A percentile compares a stretch with the other conserved stretches of the same genome.
Evolutionary conservation across 2,329 filamentous ascomycete genomes (phyloP).

Genomic region (Calonectria pseudoreteaudii): DNA sequence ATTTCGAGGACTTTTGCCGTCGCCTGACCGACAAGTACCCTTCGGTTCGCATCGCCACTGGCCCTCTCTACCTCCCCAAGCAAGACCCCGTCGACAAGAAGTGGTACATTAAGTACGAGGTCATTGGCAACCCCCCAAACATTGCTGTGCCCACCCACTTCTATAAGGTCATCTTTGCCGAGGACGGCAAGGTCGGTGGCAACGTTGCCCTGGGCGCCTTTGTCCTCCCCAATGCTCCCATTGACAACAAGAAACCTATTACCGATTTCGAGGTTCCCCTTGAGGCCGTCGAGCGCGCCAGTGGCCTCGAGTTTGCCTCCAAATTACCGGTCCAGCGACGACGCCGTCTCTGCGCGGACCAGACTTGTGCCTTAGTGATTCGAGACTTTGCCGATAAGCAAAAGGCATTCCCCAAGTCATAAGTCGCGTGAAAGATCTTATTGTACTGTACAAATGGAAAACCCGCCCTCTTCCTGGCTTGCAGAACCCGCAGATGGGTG

Average conservation of each 20-base stretch:
- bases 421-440: not conserved
- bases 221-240: slow-evolving; percentile 91
- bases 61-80: slow-evolving; percentile 91
- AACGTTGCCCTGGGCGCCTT: slow-evolving; percentile 93
- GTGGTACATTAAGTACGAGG: slow-evolving; percentile 95
- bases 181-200: slow-evolving; percentile 77
- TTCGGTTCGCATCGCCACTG: slow-evolving; percentile 90
- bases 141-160: slow-evolving; percentile 98
- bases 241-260: slow-evolving; percentile 88
- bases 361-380: slow-evolving; percentile 85
- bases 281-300: slow-evolving; percentile 91
- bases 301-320: slow-evolving; percentile 88
- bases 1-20: slow-evolving; percentile 97
- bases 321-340: slow-evolving; percentile 80
- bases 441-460: slow-evolving; percentile 1
- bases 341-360: slow-evolving; percentile 86
- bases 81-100: slow-evolving; percentile 86
- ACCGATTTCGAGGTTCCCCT: slow-evolving; percentile 94
- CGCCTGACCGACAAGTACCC: slow-evolving; percentile 85
- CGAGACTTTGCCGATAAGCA: slow-evolving; percentile 78
- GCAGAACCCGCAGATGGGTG: not conserved
- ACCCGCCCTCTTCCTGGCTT: not conserved
- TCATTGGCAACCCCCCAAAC: slow-evolving; percentile 92
- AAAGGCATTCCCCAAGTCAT: slow-evolving; percentile 65
- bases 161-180: slow-evolving; percentile 98